phyloP scores from a whole-genome alignment of 2,329 filamentous ascomycete species.

The Paracoccidioides lutzii region DNA sequence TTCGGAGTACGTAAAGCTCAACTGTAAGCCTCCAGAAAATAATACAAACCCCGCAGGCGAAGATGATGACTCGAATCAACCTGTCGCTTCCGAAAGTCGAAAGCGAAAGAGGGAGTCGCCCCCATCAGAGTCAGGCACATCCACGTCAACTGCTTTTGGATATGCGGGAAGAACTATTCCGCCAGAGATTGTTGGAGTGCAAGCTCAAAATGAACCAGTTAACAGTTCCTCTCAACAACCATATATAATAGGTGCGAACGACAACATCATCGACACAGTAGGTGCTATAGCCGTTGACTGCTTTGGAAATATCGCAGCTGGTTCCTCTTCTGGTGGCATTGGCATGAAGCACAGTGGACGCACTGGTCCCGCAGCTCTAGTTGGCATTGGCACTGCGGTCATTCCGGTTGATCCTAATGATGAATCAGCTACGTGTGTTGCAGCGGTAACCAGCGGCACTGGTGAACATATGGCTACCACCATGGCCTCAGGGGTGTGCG shows the following conservation, averaged over 20 bases:
- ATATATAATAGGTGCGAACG: constrained; percentile 22
- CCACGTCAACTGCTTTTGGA: background rate
- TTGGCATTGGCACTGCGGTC: constrained; percentile 81
- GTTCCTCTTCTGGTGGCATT: constrained; percentile 91
- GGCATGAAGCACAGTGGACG: constrained; percentile 95
- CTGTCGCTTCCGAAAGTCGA: background rate
- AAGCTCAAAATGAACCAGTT: constrained; percentile 2
- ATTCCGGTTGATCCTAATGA: constrained; percentile 65
- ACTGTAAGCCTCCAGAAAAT: too few species aligned
- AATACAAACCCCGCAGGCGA: background rate
- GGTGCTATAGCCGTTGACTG: constrained; percentile 88
- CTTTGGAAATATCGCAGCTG: constrained; percentile 77
- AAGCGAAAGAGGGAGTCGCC: background rate
- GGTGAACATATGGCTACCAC: constrained; percentile 97
- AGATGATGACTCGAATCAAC: background rate
- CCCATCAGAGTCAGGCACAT: background rate
- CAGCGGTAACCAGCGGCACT: constrained; percentile 81
- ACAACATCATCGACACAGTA: constrained; percentile 81
- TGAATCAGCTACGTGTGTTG: constrained; percentile 55
- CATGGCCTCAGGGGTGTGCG: constrained; percentile 76
- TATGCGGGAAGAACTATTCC: background rate
- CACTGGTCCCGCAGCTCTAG: constrained; percentile 80
- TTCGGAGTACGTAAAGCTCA: background rate
- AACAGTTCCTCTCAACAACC: constrained; percentile 2
- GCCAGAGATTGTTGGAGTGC: background rate